Evolutionary conservation across 108 stramenopile species (phyloP), one percentile per base, ranked within the genome.

Genomic region (Chaetoceros muelleri): DNA sequence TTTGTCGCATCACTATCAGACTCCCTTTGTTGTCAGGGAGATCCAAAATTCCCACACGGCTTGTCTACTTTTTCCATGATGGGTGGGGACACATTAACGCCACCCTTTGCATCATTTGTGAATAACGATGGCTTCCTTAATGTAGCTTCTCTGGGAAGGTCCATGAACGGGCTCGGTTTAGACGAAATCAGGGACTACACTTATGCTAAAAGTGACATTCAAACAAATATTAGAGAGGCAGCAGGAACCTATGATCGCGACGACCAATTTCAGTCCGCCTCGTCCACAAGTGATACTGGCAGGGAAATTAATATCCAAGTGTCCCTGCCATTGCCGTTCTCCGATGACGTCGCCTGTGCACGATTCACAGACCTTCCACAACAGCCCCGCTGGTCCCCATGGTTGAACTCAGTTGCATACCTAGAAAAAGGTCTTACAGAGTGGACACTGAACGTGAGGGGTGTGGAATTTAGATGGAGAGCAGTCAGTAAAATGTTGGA

Each of bases 311-410:
- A 67, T 10, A 69, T 86, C 2, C 68, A 76, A 0, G 85, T 80
- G 22, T 81, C 80, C 18, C 62, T 91, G 30, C 81, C 79, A 1
- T 79, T 91, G 45, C 89, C 89, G 26, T 91, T 91, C 58, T 80
- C 81, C 22, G 89, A 84, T 22, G 72, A 72, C 21, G 73, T 80
- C 20, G 89, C 85, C 22, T 78, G 79, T 58, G 70, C 85, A 13
- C 77, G 89, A 44, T 91, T 91, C 64, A 78, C 80, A 1, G 89
- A 91, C 52, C 46, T 91, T 23, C 89, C 89, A 8, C 89, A 91
- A 54, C 79, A 79, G 67, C 73, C 89, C 13, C 72, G 89, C 2
- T 91, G 89, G 89, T 85, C 83, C 8, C 89, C 89, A 2, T 91
- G 89, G 89, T 47, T 91, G n/a, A 78, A 71, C 28, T 83, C 83